Conservation (phyloP, 441 rosid species). For the Bocquillonia castaneifolia region DNA sequence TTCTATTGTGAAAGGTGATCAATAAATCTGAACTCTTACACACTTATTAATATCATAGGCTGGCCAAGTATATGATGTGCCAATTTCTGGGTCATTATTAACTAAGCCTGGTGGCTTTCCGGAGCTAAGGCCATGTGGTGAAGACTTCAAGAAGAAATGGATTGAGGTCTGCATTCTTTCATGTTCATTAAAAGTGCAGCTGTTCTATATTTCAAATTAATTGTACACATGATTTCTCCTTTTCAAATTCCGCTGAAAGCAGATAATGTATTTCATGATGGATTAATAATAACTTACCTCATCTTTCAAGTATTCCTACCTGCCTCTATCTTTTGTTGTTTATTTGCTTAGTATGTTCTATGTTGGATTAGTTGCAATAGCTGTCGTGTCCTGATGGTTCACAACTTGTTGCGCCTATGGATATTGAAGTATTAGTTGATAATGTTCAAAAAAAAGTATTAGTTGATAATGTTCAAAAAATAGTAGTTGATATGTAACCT, state of each 20-base stretch:
- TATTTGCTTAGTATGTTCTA: neutral
- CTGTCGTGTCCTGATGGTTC: no score
- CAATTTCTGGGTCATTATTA: constrained; percentile 75
- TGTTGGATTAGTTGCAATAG: neutral
- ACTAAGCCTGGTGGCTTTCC: constrained; percentile 80
- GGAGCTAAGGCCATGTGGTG: constrained; percentile 70
- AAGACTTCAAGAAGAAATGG: constrained; percentile 93
- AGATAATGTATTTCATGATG: neutral
- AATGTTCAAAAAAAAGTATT: no score
- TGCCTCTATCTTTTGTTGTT: neutral
- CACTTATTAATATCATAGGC: constrained; percentile 51
- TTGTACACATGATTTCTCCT: neutral
- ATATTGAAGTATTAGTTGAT: no score
- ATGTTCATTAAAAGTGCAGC: neutral
- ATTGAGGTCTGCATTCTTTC: constrained; percentile 60
- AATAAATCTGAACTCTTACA: constrained; percentile 23
- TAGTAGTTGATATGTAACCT: no score
- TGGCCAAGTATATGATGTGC: constrained; percentile 95
- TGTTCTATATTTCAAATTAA: neutral
- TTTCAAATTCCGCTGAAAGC: neutral
- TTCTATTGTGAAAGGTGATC: constrained; percentile 6
- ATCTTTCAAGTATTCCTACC: neutral
- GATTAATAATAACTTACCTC: no score
- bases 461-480: no score
- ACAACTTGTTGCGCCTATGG: no score